phyloP scores from a whole-genome alignment of 345 rosid genomes.

The Arabis hirsuta region DNA sequence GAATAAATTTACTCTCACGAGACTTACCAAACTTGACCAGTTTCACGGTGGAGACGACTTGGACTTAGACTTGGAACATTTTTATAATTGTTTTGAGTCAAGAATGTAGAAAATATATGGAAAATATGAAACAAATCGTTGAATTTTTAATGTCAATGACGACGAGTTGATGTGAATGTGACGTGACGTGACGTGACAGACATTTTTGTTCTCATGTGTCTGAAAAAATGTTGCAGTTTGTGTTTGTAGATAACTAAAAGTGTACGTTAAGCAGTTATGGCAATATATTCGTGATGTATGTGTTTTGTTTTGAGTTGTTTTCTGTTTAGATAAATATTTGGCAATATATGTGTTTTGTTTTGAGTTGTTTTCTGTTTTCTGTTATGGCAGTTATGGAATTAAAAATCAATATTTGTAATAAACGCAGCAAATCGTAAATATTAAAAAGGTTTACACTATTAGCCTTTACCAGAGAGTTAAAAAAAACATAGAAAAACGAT shows the following conservation, averaged over 20 bases:
- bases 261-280: constrained; percentile 1
- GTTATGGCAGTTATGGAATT: too few species aligned
- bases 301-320: neutral
- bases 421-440: too few species aligned
- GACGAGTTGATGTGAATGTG: constrained; percentile 22
- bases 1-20: constrained; percentile 8
- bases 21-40: constrained; percentile 36
- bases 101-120: neutral
- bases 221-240: constrained; percentile 24
- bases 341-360: constrained; percentile 18
- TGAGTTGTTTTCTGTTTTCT: neutral
- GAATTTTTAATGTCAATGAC: constrained; percentile 16
- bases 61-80: constrained; percentile 1
- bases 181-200: constrained; percentile 10
- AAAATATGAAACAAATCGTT: neutral
- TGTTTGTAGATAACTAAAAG: constrained; percentile 17
- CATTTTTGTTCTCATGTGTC: constrained; percentile 14
- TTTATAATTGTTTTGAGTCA: constrained; percentile 1
- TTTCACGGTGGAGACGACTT: constrained; percentile 30
- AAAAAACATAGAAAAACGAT: too few species aligned
- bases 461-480: too few species aligned
- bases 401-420: too few species aligned
- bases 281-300: constrained; percentile 10
- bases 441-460: too few species aligned
- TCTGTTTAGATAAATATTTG: too few species aligned